These are phyloP conservation scores for Dissophora ornata DNA, from an alignment of 192 early-diverging fungal genomes.

Conservation along the genomic window DNA sequence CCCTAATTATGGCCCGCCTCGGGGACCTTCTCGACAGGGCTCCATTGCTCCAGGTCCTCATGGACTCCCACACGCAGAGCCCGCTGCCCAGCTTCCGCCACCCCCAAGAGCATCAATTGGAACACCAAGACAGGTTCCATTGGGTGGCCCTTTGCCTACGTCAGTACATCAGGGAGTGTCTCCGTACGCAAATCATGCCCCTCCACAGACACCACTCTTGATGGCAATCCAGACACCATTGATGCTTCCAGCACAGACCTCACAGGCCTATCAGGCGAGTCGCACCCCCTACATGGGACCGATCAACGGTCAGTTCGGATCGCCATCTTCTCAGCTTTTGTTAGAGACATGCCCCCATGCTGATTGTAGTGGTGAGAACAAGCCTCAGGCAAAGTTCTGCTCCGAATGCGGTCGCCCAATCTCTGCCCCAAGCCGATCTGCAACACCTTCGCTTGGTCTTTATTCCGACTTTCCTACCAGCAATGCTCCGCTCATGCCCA, in stretches of 20 bases:
- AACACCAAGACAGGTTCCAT: conserved; percentile 35
- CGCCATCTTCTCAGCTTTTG: conserved; percentile 30
- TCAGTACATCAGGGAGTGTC: conserved; percentile 16
- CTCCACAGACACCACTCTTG: conserved; percentile 47
- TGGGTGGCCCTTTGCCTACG: conserved; percentile 9
- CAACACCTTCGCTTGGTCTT: conserved; percentile 51
- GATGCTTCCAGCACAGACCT: conserved; percentile 46
- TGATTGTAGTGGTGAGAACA: conserved; percentile 65
- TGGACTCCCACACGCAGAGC: conserved; percentile 21
- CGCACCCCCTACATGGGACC: conserved; percentile 52
- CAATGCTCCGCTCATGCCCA: conserved; percentile 27
- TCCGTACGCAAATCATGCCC: conserved; percentile 26
- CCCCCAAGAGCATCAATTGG: conserved; percentile 10
- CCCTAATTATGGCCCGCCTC: conserved; percentile 17
- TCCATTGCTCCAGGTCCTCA: conserved; percentile 16
- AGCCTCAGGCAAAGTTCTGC: conserved; percentile 66
- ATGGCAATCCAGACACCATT: conserved; percentile 51
- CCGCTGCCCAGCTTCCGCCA: conserved; percentile 23
- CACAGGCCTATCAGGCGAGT: conserved; percentile 25
- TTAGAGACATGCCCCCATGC: conserved; percentile 58
- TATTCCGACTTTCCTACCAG: conserved; percentile 23
- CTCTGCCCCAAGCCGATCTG: conserved; percentile 47
- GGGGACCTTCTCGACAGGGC: conserved; percentile 40
- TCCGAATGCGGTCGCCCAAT: conserved; percentile 68
- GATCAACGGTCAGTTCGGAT: conserved; percentile 22